Percentiles rank a stretch among this genome's conserved stretches.
phyloP scores from a whole-genome alignment of 2,329 filamentous ascomycete species.

The Cryphonectria japonica region DNA sequence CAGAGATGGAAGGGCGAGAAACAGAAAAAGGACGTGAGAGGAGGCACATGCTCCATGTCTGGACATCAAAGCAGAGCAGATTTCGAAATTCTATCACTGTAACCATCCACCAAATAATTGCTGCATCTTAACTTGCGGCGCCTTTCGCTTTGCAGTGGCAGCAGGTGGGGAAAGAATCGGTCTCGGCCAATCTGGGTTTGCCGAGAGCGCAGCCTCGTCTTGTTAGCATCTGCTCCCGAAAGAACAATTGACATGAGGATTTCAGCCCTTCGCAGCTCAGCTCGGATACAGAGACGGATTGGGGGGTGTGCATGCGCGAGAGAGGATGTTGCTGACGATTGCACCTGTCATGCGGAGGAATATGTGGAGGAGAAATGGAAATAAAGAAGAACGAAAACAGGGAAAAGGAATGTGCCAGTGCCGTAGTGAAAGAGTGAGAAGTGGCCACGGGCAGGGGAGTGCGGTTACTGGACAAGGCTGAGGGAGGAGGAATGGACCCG shows the following conservation, averaged over 20 bases:
- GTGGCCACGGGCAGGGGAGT: too few species aligned
- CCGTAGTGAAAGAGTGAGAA: too few species aligned
- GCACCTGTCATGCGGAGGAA: background rate
- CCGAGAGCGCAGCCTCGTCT: background rate
- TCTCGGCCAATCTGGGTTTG: background rate
- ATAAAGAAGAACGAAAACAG: background rate
- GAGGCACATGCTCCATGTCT: too few species aligned
- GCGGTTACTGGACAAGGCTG: background rate
- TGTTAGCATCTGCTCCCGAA: background rate
- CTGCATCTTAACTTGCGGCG: too few species aligned
- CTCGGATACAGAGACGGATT: background rate
- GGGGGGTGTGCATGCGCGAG: background rate
- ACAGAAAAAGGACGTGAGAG: too few species aligned
- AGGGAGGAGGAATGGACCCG: background rate
- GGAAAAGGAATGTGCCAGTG: too few species aligned
- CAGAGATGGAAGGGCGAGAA: too few species aligned
- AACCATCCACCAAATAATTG: background rate
- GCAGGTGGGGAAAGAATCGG: too few species aligned
- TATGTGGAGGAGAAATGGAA: background rate
- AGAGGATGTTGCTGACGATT: background rate
- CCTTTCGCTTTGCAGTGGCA: too few species aligned
- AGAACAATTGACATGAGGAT: too few species aligned
- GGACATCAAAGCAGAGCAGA: too few species aligned
- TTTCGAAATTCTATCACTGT: background rate
- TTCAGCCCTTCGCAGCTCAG: background rate